Base-by-base conservation (phyloP, 2,329 filamentous ascomycete species). In the Fusarium napiforme region DNA sequence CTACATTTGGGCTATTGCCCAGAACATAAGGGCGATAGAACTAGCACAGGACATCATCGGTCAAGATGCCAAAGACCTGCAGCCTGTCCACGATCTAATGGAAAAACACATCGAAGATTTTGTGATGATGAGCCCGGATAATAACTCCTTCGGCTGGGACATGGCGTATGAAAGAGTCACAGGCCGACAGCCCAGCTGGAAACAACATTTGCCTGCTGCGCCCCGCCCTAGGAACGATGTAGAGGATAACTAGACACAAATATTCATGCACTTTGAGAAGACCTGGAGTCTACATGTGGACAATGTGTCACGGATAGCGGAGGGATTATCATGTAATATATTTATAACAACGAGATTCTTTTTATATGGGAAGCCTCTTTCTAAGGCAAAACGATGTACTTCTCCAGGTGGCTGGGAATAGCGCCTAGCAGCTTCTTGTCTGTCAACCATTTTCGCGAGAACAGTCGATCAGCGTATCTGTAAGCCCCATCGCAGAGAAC, bases 401-500 rank as follows among this genome's bases (percentile, higher is more conserved):
- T 97, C 82, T 93, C 90, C 80, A 98, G 83, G 80, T 93, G 91
- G 85, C 93, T 89, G 11, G 96, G 96, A 81, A 99, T 92, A 47
- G 95, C 92, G 34, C 85, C 89, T 50, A 96, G 82, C 73, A 99
- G 85, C 65, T 93, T 93, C 90, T 98, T 99, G 79, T 91, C 90
- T 81, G 91, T 87, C 75, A 99, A 84, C 96, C 96, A 99, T 82
- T 93, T 95, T 82, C 90, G 90, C 50, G 94, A 97, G 85, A 99
- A 99, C 71, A 99, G 82, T 40, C 96, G 88, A 74, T 99, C 96
- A 9, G 96, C 96, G 82, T 99, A 99, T 79, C 96, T 87, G 81
- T 99, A 98, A n/a, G 96, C 96, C 68, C 96, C 96, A 81, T 99
- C 96, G 79, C 94, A 97, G 49, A 99, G 88, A 64, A 98, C 89